Conservation (phyloP, 305 asterid genomes). For the Rubia balearica region DNA sequence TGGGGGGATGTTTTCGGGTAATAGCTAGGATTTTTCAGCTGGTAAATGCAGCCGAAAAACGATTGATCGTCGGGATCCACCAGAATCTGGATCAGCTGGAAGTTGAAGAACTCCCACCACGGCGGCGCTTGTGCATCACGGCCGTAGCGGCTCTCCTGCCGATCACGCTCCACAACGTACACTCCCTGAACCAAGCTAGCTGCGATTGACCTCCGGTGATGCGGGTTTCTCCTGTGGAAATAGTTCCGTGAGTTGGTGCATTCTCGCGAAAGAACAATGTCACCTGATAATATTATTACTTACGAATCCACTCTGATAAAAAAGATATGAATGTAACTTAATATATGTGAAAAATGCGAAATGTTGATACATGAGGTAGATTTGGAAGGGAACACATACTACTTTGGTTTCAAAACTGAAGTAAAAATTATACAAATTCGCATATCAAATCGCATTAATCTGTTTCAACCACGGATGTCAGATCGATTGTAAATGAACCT, state of each 20-base stretch:
- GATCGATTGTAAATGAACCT: not conserved
- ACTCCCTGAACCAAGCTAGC: constrained; percentile 60
- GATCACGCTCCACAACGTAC: constrained; percentile 49
- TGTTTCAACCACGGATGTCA: not conserved
- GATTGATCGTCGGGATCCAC: constrained; percentile 45
- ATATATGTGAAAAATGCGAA: too few species aligned
- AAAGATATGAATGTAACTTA: too few species aligned
- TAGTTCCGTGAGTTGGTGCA: too few species aligned
- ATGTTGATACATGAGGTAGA: too few species aligned
- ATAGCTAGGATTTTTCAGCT: constrained; percentile 26
- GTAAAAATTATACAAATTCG: too few species aligned
- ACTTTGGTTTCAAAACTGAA: too few species aligned
- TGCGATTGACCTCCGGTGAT: constrained; percentile 45
- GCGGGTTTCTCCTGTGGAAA: constrained; percentile 37
- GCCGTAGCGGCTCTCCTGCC: constrained; percentile 41
- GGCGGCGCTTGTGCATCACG: constrained; percentile 53
- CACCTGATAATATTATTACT: too few species aligned
- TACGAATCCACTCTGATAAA: too few species aligned
- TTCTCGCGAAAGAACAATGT: too few species aligned
- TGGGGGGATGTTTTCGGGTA: constrained; percentile 32
- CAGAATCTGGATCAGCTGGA: constrained; percentile 29
- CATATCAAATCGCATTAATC: not conserved
- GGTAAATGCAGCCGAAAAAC: constrained; percentile 50
- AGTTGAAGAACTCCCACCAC: constrained; percentile 65
- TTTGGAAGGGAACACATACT: too few species aligned